Conservation (phyloP, 345 rosid species). For the Dipteronia sinensis region DNA sequence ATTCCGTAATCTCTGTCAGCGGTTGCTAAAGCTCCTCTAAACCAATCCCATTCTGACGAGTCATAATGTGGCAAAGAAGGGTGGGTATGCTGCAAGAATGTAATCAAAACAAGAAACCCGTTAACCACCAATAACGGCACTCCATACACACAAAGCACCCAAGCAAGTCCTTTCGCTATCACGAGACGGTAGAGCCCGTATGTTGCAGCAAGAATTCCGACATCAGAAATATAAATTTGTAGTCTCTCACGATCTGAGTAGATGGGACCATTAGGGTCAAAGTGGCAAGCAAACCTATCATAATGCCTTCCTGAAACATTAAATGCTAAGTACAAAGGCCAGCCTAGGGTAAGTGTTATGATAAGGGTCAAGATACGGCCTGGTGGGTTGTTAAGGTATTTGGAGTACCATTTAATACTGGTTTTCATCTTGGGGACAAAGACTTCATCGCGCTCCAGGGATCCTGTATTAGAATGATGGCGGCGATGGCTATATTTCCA, state of each 20-base stretch:
- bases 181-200: constrained; percentile 60
- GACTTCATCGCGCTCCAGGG: constrained; percentile 84
- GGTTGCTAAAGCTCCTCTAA: constrained; percentile 80
- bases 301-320: constrained; percentile 82
- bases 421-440: constrained; percentile 75
- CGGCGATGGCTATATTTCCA: constrained; percentile 96
- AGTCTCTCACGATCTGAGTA: constrained; percentile 71
- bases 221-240: constrained; percentile 71
- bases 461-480: constrained; percentile 88
- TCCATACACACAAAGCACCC: constrained; percentile 65
- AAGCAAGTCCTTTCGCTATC: constrained; percentile 56
- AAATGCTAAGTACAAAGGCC: constrained; percentile 85
- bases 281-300: constrained; percentile 74
- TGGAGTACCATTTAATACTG: constrained; percentile 49
- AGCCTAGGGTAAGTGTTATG: constrained; percentile 65
- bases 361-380: constrained; percentile 57
- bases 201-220: constrained; percentile 56
- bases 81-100: constrained; percentile 90
- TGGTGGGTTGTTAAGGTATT: constrained; percentile 72
- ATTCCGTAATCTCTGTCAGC: constrained; percentile 88
- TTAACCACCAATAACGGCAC: constrained; percentile 74
- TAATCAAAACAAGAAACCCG: constrained; percentile 66
- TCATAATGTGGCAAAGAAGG: constrained; percentile 81
- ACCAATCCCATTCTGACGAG: constrained; percentile 90
- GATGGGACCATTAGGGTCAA: constrained; percentile 75